A percentile compares a stretch with the other conserved stretches of the same genome.
Evolutionary conservation across 2,329 filamentous ascomycete genomes (phyloP).

Genomic region (Venturia nashicola): DNA sequence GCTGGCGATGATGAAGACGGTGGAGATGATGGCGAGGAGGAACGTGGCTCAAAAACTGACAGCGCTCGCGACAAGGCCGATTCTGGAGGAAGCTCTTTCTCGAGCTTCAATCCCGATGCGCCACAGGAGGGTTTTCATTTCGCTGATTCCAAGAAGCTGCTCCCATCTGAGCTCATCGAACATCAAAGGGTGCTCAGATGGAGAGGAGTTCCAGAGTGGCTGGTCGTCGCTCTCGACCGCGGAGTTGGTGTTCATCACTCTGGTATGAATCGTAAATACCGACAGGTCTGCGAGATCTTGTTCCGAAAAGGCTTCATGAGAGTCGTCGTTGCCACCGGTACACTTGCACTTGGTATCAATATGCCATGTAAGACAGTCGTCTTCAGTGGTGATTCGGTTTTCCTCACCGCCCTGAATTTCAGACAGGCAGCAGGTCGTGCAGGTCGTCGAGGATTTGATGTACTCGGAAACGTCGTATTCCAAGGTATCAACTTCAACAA

Average conservation of each 20-base stretch:
- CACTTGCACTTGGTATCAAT: constrained; percentile 66
- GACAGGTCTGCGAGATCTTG: constrained; percentile 60
- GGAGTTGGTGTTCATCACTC: constrained; percentile 70
- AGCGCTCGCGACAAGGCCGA: constrained; percentile 41
- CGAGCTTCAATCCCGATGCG: constrained; percentile 52
- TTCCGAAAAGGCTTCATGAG: constrained; percentile 61
- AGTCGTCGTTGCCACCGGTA: constrained; percentile 64
- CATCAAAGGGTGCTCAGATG: constrained; percentile 40
- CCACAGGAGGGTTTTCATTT: constrained; percentile 55
- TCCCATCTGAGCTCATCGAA: constrained; percentile 44
- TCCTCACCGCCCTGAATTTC: constrained; percentile 63
- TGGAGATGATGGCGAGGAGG: constrained; percentile 33
- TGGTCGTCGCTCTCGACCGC: constrained; percentile 50
- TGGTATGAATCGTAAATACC: constrained; percentile 67
- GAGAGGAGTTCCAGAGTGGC: constrained; percentile 36
- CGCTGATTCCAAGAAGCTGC: constrained; percentile 48
- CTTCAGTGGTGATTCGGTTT: constrained; percentile 62
- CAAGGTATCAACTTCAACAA: constrained; percentile 50
- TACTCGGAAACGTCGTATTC: constrained; percentile 73
- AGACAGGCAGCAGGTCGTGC: constrained; percentile 66
- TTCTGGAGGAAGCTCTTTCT: constrained; percentile 32
- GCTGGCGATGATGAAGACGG: constrained; percentile 35
- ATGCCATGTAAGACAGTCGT: constrained; percentile 66
- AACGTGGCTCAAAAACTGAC: constrained; percentile 43
- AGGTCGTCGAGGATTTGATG: constrained; percentile 67